Conservation (phyloP, 768 basidiomycete genomes). For the Rossbeevera mucosa region DNA sequence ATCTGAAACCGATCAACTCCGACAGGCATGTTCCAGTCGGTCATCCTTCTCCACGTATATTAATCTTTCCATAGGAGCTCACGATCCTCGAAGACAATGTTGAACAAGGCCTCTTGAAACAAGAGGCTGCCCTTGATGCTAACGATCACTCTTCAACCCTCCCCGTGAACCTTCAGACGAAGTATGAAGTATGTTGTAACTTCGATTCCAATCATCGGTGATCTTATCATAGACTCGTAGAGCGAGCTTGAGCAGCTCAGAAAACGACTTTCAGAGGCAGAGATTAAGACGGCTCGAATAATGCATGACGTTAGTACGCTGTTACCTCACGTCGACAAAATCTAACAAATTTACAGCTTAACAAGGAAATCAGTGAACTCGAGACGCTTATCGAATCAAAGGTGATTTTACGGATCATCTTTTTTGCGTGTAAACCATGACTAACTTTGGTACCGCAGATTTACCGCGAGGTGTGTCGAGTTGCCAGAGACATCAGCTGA, state of each 20-base stretch:
- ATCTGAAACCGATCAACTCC: constrained; percentile 57
- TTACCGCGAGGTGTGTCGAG: constrained; percentile 63
- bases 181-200: constrained; percentile 47
- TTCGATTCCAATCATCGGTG: background rate
- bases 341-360: constrained; percentile 47
- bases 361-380: constrained; percentile 89
- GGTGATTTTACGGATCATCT: constrained; percentile 37
- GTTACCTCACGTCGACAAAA: background rate
- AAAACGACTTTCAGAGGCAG: constrained; percentile 62
- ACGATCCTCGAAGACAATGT: constrained; percentile 72
- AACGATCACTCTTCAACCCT: constrained; percentile 14
- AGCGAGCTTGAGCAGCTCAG: constrained; percentile 64
- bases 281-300: constrained; percentile 69
- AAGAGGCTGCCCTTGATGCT: constrained; percentile 40
- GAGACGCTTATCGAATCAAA: constrained; percentile 94
- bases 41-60: background rate
- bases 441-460: constrained; percentile 45
- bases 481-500: background rate
- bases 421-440: background rate
- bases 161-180: constrained; percentile 37
- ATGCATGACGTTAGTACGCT: constrained; percentile 57
- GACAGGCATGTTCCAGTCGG: constrained; percentile 46
- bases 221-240: constrained; percentile 30
- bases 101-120: constrained; percentile 52
- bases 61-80: constrained; percentile 51